Evolutionary conservation across 2,329 filamentous ascomycete species (phyloP).

Genomic region (Ploettnerulaceae sp.): DNA sequence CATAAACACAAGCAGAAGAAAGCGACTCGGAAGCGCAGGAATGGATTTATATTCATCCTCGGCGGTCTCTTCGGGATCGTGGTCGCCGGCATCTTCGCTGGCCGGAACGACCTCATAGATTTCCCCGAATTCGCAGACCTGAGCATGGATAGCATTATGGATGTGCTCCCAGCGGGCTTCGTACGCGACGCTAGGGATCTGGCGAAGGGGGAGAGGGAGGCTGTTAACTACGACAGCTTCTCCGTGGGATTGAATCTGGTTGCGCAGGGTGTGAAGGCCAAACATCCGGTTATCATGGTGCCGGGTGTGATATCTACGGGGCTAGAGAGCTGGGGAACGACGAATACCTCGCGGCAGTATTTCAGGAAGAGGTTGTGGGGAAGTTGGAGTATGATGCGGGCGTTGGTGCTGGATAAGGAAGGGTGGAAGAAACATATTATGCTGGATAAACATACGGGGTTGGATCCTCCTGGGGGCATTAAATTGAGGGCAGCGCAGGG

Average conservation of each 20-base stretch:
- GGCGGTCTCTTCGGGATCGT: conserved; percentile 88
- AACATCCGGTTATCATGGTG: conserved; percentile 93
- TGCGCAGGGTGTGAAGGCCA: conserved; percentile 71
- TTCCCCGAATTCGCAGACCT: conserved; percentile 64
- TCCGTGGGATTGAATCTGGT: conserved; percentile 80
- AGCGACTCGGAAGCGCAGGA: conserved; percentile 50
- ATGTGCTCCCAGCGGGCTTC: conserved; percentile 81
- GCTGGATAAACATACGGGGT: conserved; percentile 84
- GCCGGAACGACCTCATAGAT: conserved; percentile 83
- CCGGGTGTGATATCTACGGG: conserved; percentile 97
- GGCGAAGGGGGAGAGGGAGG: conserved; percentile 79
- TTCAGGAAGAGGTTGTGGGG: conserved; percentile 95
- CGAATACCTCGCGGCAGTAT: conserved; percentile 77
- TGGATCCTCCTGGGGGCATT: conserved; percentile 77
- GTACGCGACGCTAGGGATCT: conserved; percentile 82
- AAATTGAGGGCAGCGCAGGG: conserved; percentile 92
- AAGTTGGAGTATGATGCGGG: conserved; percentile 98
- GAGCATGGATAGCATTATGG: conserved; percentile 80
- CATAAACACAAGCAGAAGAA: conserved; percentile 21
- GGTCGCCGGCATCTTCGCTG: conserved; percentile 85
- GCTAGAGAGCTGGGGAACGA: conserved; percentile 93
- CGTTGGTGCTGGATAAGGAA: conserved; percentile 87
- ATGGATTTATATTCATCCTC: conserved; percentile 77
- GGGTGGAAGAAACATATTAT: conserved; percentile 96
- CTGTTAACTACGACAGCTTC: conserved; percentile 90